A percentile compares a stretch with the other conserved stretches of the same genome.
Conservation (phyloP, 192 early-diverging fungal species). For the Coemansia sp. region DNA sequence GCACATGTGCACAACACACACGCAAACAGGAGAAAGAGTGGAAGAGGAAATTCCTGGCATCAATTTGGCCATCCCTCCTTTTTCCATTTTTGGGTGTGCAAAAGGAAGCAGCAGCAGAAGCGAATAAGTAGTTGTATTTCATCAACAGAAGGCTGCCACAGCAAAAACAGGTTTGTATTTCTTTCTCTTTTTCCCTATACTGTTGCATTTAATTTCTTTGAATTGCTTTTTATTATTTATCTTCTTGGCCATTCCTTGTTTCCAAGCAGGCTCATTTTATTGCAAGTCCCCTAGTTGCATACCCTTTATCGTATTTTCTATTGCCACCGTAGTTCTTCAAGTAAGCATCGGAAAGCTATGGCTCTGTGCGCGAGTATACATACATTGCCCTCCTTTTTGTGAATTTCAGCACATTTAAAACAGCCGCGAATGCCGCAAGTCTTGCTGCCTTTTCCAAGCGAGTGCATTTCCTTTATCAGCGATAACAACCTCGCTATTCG, state of each 20-base stretch:
- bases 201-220: neutral
- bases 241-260: neutral
- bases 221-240: neutral
- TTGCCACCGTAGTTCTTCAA: neutral
- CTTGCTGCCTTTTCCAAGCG: too few species aligned
- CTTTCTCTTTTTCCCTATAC: neutral
- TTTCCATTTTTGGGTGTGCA: too few species aligned
- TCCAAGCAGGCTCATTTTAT: neutral
- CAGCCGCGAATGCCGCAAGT: too few species aligned
- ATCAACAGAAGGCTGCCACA: conserved; percentile 3
- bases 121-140: neutral
- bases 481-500: too few species aligned
- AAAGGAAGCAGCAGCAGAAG: too few species aligned
- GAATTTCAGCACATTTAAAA: too few species aligned
- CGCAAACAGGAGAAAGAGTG: too few species aligned
- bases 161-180: neutral
- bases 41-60: too few species aligned
- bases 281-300: neutral
- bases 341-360: neutral
- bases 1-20: too few species aligned
- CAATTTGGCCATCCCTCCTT: too few species aligned
- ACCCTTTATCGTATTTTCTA: neutral
- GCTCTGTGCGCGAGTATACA: neutral
- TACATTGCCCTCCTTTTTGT: neutral
- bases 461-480: too few species aligned